Evolutionary conservation across 345 rosid genomes (phyloP), one percentile per base, ranked within the genome.

Genomic region (Salix arbutifolia): DNA sequence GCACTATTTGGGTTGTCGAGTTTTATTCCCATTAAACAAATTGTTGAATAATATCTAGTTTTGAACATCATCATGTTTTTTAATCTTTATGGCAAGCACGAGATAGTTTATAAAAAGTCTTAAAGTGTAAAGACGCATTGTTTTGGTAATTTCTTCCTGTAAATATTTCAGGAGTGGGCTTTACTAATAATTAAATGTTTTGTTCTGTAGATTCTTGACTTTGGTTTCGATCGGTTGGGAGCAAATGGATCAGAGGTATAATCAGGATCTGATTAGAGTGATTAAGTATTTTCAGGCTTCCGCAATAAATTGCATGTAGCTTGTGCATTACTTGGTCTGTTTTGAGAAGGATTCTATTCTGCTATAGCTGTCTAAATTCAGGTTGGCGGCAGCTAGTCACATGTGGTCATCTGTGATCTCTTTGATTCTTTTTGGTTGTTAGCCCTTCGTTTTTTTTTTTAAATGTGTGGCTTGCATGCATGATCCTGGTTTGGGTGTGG

Each of bases 161-260:
- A 30, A 33, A 2, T 9, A 18, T 71, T 66, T 44, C 23, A 14
- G n/a, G 18, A 28, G 6, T 30, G 17, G 6, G 33, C n/a, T 38
- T 53, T 67, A 13, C 50, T 8, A 16, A n/a, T 64, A n/a, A 67
- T 37, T 37, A 25, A 4, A 52, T 53, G 25, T 69, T 17, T 53
- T 42, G 69, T 74, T 78, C 81, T 81, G 77, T 76, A 91, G 99
- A 88, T 96, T 82, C 96, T 96, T 74, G 98, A 91, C 87, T 96
- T 91, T 58, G 98, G 83, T 67, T 96, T 96, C 86, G 98, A 96
- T 80, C 93, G 94, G 71, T 81, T 93, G 78, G 99, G 99, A 70
- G 97, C 97, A 75, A 80, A 77, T 86, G 97, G 94, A 79, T 81
- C 97, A 64, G 77, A 79, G 97, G 98, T 91, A 88, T 31, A 60